Conservation (phyloP, 2,329 filamentous ascomycete genomes). For the Bipolaris sorokiniana region DNA sequence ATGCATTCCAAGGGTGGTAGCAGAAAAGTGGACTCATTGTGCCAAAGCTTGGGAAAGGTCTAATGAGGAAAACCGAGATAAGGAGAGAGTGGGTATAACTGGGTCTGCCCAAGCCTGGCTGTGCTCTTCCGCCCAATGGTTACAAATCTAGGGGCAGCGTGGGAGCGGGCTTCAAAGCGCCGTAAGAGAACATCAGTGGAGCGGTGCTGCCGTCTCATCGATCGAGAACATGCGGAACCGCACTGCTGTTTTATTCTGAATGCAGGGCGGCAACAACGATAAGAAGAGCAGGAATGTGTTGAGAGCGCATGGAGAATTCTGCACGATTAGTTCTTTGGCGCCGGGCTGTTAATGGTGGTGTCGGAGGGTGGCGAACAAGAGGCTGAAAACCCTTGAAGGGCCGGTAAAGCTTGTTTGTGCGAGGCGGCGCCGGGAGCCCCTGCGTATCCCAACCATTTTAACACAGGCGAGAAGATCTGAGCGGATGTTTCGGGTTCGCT, state of each 20-base stretch:
- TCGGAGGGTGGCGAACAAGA: conserved; percentile 28
- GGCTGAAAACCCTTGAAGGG: conserved; percentile 33
- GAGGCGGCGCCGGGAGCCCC: conserved; percentile 13
- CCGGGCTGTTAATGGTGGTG: conserved; percentile 22
- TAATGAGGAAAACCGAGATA: conserved; percentile 43
- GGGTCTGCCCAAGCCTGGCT: conserved; percentile 36
- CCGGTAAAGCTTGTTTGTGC: conserved; percentile 34
- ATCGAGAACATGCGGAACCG: conserved; percentile 20
- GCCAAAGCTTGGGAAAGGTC: conserved; percentile 30
- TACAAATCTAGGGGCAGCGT: conserved; percentile 26
- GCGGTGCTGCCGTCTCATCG: conserved; percentile 9
- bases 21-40: conserved; percentile 41
- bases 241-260: conserved; percentile 1
- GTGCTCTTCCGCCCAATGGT: conserved; percentile 39
- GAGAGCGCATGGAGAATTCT: background rate
- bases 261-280: conserved; percentile 7
- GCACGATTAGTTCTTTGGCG: conserved; percentile 13
- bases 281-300: conserved; percentile 4
- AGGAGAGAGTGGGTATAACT: conserved; percentile 44
- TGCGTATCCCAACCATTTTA: conserved; percentile 34
- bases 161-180: conserved; percentile 18
- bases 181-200: conserved; percentile 22
- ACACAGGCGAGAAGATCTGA: conserved; percentile 18
- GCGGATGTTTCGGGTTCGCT: conserved; percentile 24
- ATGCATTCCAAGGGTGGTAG: conserved; percentile 27